Evolutionary conservation across 179 eudicot genomes (phyloP), one percentile per base, ranked within the genome.

Genomic region (Beta corolliflora): DNA sequence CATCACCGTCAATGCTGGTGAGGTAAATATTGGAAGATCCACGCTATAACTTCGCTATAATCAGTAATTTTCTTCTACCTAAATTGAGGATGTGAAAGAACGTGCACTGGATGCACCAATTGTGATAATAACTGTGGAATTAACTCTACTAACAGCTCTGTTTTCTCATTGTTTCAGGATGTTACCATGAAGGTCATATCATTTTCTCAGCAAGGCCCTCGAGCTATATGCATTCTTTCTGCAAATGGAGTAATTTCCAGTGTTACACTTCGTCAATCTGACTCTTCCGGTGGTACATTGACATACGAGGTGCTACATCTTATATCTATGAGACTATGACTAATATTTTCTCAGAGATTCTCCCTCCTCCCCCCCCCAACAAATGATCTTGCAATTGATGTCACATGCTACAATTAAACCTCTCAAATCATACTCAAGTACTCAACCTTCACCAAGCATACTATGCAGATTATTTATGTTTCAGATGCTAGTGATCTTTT

Each of bases 191-290:
- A 93, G 89, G 84, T 94, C 50, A 90, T 94, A 82, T 91, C 98
- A 29, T 91, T 94, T 81, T 91, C 98, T 75, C 95, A 94, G 80
- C 93, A 93, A 88, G 97, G 97, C 21, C 94, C 97, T 52, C 90
- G 92, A 60, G 95, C 93, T 23, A 88, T 94, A 60, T 93, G 97
- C 84, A 87, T 94, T 79, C 87, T 94, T 55, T 94, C 98, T 77
- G 98, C 98, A 71, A 93, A 84, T 76, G 98, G 98, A 13, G 82
- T 84, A 31, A 86, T 93, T 84, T 91, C 95, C 21, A 94, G 92
- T 73, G 98, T 93, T 69, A 93, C 95, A 45, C 91, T 94, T 82
- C 94, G 95, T 19, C 98, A 94, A 79, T 92, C 98, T 52, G 94
- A 88, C 84, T 88, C 94, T 46, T 93, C 98, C 36, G 97, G 95